Evolutionary conservation across 257 asterid genomes (phyloP), one percentile per base, ranked within the genome.

Genomic region (Petunia secreta): DNA sequence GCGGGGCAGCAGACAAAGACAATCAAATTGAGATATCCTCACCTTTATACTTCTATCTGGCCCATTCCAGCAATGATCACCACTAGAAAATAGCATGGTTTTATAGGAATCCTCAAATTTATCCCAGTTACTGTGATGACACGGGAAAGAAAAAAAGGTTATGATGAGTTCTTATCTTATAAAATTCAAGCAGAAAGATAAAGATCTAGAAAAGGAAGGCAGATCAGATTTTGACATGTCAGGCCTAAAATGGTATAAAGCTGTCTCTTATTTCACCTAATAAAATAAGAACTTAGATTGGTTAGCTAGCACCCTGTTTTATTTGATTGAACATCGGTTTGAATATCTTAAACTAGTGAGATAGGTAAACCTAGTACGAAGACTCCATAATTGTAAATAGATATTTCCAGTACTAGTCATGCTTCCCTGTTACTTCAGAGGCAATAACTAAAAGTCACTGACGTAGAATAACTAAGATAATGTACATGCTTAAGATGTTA

Each of bases 41-140:
- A 91, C 99, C 99, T 91, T 95, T 79, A 93, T 16, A 87, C 97
- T 92, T 88, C 99, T 90, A 83, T 93, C 91, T 50, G 99, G 99
- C 60, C 99, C 99, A 86, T 95, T 95, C 99, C 99, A 95, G 87
- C 99, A 95, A 83, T 92, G 88, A 75, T 95, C 99, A 34, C 99
- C 99, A 82, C 89, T 89, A 85, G 76, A 78, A 86, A 93, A 95
- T 78, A 84, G 89, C 97, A 93, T 91, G 76, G 80, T 75, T 80
- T 90, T 85, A 85, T 89, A 91, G 13, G 96, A 89, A 78, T 93
- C 97, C 64, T 92, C 99, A 83, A 93, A 95, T 84, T 92, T 93
- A 67, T 90, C 97, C 99, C 99, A 95, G 86, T 78, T 90, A 93
- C 98, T 95, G n/a, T 48, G 48, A 63, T 63, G 81, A 50, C 53